Conservation (phyloP, 768 basidiomycete species). For the Hygrocybe punicea region DNA sequence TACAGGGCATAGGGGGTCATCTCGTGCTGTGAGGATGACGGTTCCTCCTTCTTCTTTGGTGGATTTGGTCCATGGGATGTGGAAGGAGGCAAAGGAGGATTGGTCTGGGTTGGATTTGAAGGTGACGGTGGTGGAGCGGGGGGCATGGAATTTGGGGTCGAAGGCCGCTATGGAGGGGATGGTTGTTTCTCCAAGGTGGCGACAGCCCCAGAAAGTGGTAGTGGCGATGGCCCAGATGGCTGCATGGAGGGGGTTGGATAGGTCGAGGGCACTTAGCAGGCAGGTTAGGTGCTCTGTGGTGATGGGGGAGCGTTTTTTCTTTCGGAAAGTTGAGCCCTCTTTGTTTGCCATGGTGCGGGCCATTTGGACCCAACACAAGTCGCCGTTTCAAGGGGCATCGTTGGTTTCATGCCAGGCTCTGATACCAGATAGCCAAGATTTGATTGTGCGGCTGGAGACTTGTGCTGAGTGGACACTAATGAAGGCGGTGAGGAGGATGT, state of each 20-base stretch:
- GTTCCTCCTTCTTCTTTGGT: conserved; percentile 17
- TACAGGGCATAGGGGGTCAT: too few relatives aligned
- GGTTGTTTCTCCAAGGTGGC: too few relatives aligned
- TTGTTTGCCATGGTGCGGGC: conserved; percentile 40
- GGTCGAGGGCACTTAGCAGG: conserved; percentile 26
- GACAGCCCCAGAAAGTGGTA: not conserved
- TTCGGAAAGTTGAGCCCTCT: conserved; percentile 16
- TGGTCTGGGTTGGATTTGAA: not conserved
- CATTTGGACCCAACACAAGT: too few relatives aligned
- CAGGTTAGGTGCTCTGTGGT: conserved; percentile 34
- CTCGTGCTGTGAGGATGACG: too few relatives aligned
- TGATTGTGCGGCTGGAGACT: conserved; percentile 22
- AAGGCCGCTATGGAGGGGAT: too few relatives aligned
- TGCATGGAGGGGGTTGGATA: conserved; percentile 27
- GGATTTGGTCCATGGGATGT: conserved; percentile 36
- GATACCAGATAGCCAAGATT: conserved; percentile 35
- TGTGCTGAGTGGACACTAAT: not conserved
- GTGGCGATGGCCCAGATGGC: conserved; percentile 37
- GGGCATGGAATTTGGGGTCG: conserved; percentile 13
- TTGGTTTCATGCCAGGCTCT: too few relatives aligned
- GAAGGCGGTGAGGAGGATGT: too few relatives aligned
- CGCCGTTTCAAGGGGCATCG: too few relatives aligned
- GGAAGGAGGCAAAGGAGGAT: conserved; percentile 10
- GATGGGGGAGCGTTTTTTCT: conserved; percentile 30
- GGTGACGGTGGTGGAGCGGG: not conserved